A percentile compares a stretch with the other conserved stretches of the same genome.
Conservation (phyloP, 2,329 filamentous ascomycete genomes). For the Colletotrichum tanaceti region DNA sequence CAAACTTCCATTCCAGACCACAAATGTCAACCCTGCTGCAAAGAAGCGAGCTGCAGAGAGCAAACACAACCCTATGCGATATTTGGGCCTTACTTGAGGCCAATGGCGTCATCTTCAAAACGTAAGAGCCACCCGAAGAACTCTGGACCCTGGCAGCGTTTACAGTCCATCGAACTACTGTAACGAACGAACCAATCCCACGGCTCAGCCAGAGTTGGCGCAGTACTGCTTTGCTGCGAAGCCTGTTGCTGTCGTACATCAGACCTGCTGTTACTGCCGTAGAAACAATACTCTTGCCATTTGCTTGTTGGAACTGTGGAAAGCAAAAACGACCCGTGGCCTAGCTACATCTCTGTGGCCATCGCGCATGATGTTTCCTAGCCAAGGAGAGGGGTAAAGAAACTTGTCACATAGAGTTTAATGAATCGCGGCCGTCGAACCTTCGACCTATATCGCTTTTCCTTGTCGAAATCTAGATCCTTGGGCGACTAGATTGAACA, state of each 20-base stretch:
- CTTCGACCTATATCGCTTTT: not conserved
- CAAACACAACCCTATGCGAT: too few species aligned
- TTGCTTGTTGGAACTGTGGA: not conserved
- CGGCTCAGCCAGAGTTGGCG: not conserved
- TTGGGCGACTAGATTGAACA: not conserved
- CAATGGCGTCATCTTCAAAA: not conserved
- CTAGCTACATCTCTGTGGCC: not conserved
- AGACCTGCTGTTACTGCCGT: not conserved
- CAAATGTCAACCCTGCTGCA: not conserved
- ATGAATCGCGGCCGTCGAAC: not conserved
- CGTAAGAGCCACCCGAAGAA: not conserved
- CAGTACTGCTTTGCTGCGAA: not conserved
- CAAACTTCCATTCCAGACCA: not conserved
- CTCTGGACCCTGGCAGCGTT: not conserved
- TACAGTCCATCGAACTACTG: not conserved
- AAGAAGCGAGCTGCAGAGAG: too few species aligned
- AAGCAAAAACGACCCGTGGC: not conserved
- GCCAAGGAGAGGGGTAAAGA: conserved; percentile 24
- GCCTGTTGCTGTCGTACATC: not conserved
- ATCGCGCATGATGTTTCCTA: conserved; percentile 6
- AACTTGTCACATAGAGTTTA: not conserved
- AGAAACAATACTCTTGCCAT: not conserved
- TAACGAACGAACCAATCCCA: not conserved
- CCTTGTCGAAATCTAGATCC: not conserved
- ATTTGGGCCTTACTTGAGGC: not conserved